Evolutionary conservation across 139 green algal genomes (phyloP).

Genomic region (Picochlorum sp.): DNA sequence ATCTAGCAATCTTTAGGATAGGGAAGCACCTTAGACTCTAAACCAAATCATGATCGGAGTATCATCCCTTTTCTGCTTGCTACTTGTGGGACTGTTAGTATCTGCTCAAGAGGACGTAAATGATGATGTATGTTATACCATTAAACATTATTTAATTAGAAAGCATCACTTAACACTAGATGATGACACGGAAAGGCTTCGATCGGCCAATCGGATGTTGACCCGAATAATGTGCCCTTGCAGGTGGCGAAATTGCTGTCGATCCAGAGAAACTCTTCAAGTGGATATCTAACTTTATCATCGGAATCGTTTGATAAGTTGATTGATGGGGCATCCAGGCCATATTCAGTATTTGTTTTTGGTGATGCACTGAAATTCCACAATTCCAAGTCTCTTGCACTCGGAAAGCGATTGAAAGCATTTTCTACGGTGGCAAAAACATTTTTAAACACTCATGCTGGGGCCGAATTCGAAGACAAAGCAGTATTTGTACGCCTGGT

Average conservation of each 20-base stretch:
- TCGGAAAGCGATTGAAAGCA: constrained; percentile 19
- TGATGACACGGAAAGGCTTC: no score
- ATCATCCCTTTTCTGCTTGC: no score
- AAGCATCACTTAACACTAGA: no score
- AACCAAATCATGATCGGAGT: no score
- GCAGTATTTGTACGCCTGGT: constrained; percentile 53
- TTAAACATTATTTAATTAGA: no score
- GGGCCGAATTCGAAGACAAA: constrained; percentile 9
- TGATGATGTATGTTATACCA: no score
- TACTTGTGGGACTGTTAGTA: no score
- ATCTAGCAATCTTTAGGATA: no score
- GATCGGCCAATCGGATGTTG: no score
- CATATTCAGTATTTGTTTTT: constrained; percentile 40
- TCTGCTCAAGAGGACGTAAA: no score
- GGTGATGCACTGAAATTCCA: constrained; percentile 27
- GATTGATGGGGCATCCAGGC: constrained; percentile 14
- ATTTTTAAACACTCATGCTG: constrained; percentile 3
- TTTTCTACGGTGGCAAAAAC: constrained; percentile 19
- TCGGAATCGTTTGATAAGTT: constrained; percentile 13
- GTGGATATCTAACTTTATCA: constrained; percentile 35
- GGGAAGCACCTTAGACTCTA: no score
- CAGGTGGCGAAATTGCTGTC: not conserved
- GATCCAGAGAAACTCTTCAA: constrained; percentile 5
- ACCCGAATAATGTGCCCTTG: no score
- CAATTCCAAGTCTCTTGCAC: constrained; percentile 24